phyloP scores from a whole-genome alignment of 2,329 filamentous ascomycete genomes.

The Pseudonectria buxi region DNA sequence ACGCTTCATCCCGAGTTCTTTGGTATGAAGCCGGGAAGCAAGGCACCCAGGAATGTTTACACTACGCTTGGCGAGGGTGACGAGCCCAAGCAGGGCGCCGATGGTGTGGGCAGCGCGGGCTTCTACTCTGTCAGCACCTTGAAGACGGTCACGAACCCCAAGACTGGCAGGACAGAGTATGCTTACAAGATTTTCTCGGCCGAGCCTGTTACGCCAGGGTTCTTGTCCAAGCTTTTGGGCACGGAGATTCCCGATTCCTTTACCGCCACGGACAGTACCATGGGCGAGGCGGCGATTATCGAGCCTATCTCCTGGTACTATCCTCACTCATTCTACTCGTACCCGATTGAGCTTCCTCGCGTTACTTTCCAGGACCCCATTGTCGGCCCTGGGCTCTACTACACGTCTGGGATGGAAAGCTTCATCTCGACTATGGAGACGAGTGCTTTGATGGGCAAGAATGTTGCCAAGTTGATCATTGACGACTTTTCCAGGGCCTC shows the following conservation, averaged over 20 bases:
- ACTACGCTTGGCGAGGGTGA: conserved; percentile 68
- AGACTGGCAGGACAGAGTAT: conserved; percentile 45
- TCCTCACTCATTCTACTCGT: conserved; percentile 72
- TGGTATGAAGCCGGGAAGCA: conserved; percentile 48
- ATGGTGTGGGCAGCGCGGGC: conserved; percentile 62
- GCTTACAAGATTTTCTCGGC: conserved; percentile 63
- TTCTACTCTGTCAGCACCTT: conserved; percentile 86
- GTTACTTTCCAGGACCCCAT: conserved; percentile 80
- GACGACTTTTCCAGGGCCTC: conserved; percentile 43
- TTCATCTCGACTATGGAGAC: conserved; percentile 99
- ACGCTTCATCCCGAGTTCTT: conserved; percentile 69
- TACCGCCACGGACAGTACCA: conserved; percentile 19
- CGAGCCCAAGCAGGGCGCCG: conserved; percentile 38
- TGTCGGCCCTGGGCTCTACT: conserved; percentile 61
- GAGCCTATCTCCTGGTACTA: conserved; percentile 67
- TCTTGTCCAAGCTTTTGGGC: conserved; percentile 48
- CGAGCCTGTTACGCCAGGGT: conserved; percentile 42
- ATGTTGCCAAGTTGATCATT: conserved; percentile 65
- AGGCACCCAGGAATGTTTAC: conserved; percentile 67
- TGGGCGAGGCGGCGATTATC: conserved; percentile 28
- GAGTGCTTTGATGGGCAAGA: conserved; percentile 83
- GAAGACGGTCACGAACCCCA: conserved; percentile 54
- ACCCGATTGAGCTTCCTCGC: conserved; percentile 77
- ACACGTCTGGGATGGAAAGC: conserved; percentile 73
- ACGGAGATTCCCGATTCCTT: conserved; percentile 39